Evolutionary conservation across 257 asterid genomes (phyloP), one percentile per base, ranked within the genome.

Genomic region (Nicotiana tomentosiformis): DNA sequence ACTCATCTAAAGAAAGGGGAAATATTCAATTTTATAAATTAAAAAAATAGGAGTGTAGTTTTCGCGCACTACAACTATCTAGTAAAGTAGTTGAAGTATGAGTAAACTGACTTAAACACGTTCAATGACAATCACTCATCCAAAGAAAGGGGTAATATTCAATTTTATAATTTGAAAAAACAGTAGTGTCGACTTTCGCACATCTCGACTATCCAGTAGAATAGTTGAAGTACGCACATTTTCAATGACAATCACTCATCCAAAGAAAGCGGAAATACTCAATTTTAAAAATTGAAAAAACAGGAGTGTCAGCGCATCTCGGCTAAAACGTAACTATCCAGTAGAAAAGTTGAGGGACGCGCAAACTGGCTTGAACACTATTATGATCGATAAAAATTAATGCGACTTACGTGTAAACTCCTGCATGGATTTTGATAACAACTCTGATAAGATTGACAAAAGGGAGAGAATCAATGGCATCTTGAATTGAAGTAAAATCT

Each of bases 391-490:
- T 2, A 20, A 69, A 10, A 33, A 67, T 9, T 0, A 37, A 0
- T 3, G 15, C 10, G 6, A 89, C 97, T 88, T 57, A 96, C 99
- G 84, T 90, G 91, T 96, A 96, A 87, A 93, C 85, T 5, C 99
- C 99, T 80, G 97, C 93, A 90, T 93, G 96, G 81, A 96, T 90
- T 56, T 82, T 90, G 92, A 96, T 94, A 74, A 93, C 87, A 67
- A 92, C 98, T 60, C 99, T 87, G 3, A 96, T 88, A n/a, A 90
- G 89, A 85, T 96, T 96, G 83, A 94, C 55, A 5, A 84, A 3
- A 1, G 98, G 99, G 30, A 96, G 95, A 64, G 98, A 96, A 81
- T 96, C 98, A 82, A 96, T 81, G 35, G 99, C 98, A 4, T 94
- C 97, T 58, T 96, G 99, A 66, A 96, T 93, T 0, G 94, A 76